phyloP scores from a whole-genome alignment of 768 basidiomycete species.

The Tubosaeta sp. region DNA sequence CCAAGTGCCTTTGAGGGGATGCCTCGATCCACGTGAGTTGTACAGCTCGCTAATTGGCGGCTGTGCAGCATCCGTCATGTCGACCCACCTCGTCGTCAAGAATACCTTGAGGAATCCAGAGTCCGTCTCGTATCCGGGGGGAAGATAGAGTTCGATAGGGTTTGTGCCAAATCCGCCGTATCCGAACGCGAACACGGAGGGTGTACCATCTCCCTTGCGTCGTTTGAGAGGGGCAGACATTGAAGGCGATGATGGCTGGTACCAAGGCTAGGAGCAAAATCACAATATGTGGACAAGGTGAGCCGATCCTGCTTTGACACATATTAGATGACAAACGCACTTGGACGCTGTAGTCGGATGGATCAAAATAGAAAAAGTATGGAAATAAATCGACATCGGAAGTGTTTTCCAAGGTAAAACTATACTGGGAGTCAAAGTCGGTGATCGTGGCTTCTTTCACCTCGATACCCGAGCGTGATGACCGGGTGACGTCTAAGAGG shows the following conservation, averaged over 20 bases:
- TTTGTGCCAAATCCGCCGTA: slow-evolving; percentile 19
- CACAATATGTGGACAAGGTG: background rate
- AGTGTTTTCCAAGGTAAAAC: slow-evolving; percentile 15
- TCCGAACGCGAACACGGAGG: slow-evolving; percentile 18
- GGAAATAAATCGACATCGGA: slow-evolving; percentile 18
- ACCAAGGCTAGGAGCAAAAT: slow-evolving; percentile 11
- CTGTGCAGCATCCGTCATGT: slow-evolving; percentile 15
- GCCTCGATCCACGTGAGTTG: background rate
- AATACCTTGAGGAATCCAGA: slow-evolving; percentile 23
- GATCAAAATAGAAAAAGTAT: slow-evolving; percentile 24
- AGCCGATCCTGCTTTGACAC: background rate
- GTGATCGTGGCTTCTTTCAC: slow-evolving; percentile 12
- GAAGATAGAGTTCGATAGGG: slow-evolving; percentile 16
- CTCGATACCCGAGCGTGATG: background rate
- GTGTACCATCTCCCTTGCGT: background rate
- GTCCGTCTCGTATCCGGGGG: background rate
- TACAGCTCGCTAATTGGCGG: background rate
- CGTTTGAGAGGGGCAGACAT: slow-evolving; percentile 10
- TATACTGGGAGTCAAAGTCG: slow-evolving; percentile 8
- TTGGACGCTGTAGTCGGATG: slow-evolving; percentile 16
- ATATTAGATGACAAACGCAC: slow-evolving; percentile 1
- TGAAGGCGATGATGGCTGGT: slow-evolving; percentile 3
- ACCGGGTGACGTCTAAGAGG: slow-evolving; percentile 2
- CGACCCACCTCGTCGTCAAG: slow-evolving; percentile 17
- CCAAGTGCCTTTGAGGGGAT: slow-evolving; percentile 9